Conservation (phyloP, 306 rosid species). For the Dryas alaskensis region DNA sequence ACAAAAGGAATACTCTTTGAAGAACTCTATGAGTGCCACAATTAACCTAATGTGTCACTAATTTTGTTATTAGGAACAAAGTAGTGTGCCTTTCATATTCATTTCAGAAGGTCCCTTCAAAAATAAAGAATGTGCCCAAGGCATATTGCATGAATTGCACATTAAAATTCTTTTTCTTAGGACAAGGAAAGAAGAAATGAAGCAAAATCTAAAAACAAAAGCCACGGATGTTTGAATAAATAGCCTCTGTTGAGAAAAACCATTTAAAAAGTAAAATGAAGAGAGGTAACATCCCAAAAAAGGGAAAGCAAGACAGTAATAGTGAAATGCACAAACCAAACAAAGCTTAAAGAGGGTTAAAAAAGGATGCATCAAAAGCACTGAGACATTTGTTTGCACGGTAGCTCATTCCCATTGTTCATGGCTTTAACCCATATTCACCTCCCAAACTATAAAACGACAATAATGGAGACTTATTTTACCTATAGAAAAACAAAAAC, state of each 20-base stretch:
- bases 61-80: neutral
- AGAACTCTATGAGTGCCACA: neutral
- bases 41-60: neutral
- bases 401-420: constrained; percentile 2
- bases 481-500: no score
- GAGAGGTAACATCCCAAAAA: neutral
- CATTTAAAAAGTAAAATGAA: neutral
- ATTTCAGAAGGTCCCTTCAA: neutral
- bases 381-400: neutral
- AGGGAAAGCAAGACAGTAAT: neutral
- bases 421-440: neutral
- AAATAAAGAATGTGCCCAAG: neutral
- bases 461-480: neutral
- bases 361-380: neutral
- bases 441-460: neutral
- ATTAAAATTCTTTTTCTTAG: neutral
- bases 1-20: neutral
- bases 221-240: no score
- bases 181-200: neutral
- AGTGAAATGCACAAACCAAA: neutral
- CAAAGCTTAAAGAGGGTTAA: neutral
- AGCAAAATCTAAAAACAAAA: neutral
- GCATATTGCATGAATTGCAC: neutral
- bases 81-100: neutral
- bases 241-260: neutral